Evolutionary conservation across 2,329 filamentous ascomycete genomes (phyloP), one percentile per base, ranked within the genome.

Genomic region (Calonectria pseudoreteaudii): DNA sequence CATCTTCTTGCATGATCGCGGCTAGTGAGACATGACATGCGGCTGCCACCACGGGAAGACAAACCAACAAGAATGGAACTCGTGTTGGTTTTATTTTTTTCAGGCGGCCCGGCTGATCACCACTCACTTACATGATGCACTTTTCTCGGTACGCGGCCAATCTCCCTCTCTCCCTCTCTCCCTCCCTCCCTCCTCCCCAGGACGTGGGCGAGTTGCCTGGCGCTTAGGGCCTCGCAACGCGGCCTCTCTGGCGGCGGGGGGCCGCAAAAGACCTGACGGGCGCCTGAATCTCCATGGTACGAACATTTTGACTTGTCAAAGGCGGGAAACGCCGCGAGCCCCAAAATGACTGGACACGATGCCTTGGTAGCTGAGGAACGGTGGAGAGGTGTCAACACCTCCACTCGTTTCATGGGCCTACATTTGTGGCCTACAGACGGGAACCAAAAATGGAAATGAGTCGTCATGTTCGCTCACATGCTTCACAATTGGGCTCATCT

Each of bases 161-260:
- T 26, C n/a, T n/a, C 53, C n/a, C n/a, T n/a, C n/a, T n/a, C n/a
- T n/a, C n/a, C n/a, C n/a, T n/a, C n/a, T n/a, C n/a, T n/a, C n/a
- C n/a, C n/a, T n/a, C n/a, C n/a, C n/a, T n/a, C n/a, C n/a, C n/a
- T n/a, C n/a, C n/a, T n/a, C n/a, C n/a, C n/a, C 4, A 34, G 18
- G 53, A 20, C 20, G 56, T 36, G 56, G 18, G 18, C 5, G 31
- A 16, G 38, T 28, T 10, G 23, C 34, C 23, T 31, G 50, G 73
- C 73, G 73, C 73, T 70, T 50, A 67, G 62, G 71, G 18, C 75
- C 75, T 75, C 58, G 71, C 14, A 30, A 67, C 23, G 28, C 56
- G 49, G 66, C 58, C 66, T 6, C 60, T 47, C 60, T 64, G 31
- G 56, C 31, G 14, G 41, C 31, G 20, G 41, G 41, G 38, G 50